Conservation (phyloP, 352 stramenopile species). For the Blastocystis sp. region DNA sequence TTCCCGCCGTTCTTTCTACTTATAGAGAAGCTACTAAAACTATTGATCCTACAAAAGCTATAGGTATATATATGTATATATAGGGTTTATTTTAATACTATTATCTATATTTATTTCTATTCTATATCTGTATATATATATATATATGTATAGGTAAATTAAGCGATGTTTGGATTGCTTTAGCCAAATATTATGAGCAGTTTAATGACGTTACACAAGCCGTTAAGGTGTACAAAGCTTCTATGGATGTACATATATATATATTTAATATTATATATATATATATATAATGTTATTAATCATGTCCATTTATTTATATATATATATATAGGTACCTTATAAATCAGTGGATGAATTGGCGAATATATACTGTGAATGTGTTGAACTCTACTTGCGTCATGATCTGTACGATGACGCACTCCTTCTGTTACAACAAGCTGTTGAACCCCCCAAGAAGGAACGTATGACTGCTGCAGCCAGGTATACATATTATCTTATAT, state of each 20-base stretch:
- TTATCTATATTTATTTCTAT: too few species aligned
- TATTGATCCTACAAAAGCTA: conserved; percentile 58
- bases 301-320: too few species aligned
- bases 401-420: conserved; percentile 80
- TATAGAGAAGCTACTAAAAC: conserved; percentile 72
- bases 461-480: conserved; percentile 9
- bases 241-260: too few species aligned
- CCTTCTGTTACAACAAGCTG: conserved; percentile 58
- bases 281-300: too few species aligned
- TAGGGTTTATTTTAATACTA: too few species aligned
- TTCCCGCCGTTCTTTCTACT: conserved; percentile 52
- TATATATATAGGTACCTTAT: conserved; percentile 55
- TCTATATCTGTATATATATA: too few species aligned
- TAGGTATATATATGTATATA: too few species aligned
- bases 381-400: conserved; percentile 78
- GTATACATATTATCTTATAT: conserved; percentile 4
- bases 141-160: conserved; percentile 62
- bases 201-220: conserved; percentile 65
- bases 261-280: conserved; percentile 49
- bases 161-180: conserved; percentile 70
- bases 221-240: conserved; percentile 69
- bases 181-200: conserved; percentile 76
- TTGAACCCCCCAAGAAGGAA: conserved; percentile 43
- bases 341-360: conserved; percentile 71
- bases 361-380: conserved; percentile 71